Percentiles rank a stretch among this genome's conserved stretches.
Evolutionary conservation across 305 asterid genomes (phyloP).

Genomic region (Fraxinus paxiana): DNA sequence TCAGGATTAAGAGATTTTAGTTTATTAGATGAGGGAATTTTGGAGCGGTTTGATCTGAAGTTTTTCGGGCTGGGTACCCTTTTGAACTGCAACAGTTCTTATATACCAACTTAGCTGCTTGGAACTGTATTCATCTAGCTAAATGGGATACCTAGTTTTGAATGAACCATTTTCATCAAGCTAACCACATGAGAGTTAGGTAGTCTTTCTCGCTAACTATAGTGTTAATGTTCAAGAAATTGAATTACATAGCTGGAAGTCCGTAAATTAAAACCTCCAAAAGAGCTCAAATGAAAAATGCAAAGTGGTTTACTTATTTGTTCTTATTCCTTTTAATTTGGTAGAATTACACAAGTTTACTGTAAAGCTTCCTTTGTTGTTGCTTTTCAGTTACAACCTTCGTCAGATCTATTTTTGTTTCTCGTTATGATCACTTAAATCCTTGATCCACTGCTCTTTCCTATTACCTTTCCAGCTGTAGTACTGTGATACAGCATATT

Average conservation of each 20-base stretch:
- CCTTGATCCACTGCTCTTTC: background rate
- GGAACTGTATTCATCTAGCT: background rate
- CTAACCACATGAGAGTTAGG: conserved; percentile 5
- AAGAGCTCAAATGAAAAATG: background rate
- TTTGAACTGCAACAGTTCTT: background rate
- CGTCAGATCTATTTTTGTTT: background rate
- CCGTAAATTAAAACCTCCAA: background rate
- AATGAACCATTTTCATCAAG: background rate
- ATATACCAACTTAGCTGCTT: background rate
- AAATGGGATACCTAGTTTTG: background rate
- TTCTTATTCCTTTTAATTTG: background rate
- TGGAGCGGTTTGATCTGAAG: conserved; percentile 11
- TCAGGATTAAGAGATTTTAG: background rate
- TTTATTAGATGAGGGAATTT: background rate
- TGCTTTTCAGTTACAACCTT: conserved; percentile 5
- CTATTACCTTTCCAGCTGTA: background rate
- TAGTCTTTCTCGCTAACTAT: background rate
- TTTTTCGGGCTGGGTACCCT: background rate
- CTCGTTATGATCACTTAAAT: background rate
- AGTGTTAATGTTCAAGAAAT: conserved; percentile 1
- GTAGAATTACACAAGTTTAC: background rate
- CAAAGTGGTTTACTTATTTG: background rate
- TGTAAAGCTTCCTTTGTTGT: background rate
- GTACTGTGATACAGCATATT: background rate
- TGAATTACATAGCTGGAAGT: background rate